A percentile compares a stretch with the other conserved stretches of the same genome.
phyloP scores from a whole-genome alignment of 371 early-diverging fungal genomes.

The Syncephalastrum monosporum region DNA sequence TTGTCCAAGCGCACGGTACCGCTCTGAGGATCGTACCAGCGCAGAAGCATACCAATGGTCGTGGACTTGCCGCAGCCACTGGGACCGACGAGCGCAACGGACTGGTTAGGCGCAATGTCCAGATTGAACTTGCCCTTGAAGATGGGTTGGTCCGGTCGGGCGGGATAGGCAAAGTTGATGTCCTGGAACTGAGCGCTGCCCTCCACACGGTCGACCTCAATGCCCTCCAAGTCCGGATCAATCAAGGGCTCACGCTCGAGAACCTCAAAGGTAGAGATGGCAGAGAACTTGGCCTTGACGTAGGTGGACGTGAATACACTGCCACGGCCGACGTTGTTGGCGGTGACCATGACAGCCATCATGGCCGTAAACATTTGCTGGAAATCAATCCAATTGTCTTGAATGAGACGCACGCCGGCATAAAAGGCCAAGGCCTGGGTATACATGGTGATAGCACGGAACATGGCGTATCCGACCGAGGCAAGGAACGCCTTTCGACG shows the following conservation, averaged over 20 bases:
- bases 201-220: constrained; percentile 20
- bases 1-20: constrained; percentile 64
- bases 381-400: constrained; percentile 24
- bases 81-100: constrained; percentile 60
- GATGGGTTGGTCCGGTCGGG: constrained; percentile 66
- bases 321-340: constrained; percentile 56
- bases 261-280: constrained; percentile 61
- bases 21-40: constrained; percentile 72
- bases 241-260: constrained; percentile 66
- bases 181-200: constrained; percentile 43
- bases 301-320: constrained; percentile 52
- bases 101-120: constrained; percentile 61
- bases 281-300: constrained; percentile 73
- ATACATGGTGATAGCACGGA: constrained; percentile 58
- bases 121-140: constrained; percentile 67
- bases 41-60: constrained; percentile 71
- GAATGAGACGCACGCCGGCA: constrained; percentile 48
- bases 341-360: constrained; percentile 66
- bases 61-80: constrained; percentile 54
- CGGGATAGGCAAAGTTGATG: constrained; percentile 78
- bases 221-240: constrained; percentile 50
- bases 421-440: constrained; percentile 57
- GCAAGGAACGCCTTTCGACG: constrained; percentile 50
- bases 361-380: constrained; percentile 56
- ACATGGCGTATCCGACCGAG: constrained; percentile 59